Evolutionary conservation across 2,329 filamentous ascomycete genomes (phyloP).

Genomic region (Trichoderma oligosporum): DNA sequence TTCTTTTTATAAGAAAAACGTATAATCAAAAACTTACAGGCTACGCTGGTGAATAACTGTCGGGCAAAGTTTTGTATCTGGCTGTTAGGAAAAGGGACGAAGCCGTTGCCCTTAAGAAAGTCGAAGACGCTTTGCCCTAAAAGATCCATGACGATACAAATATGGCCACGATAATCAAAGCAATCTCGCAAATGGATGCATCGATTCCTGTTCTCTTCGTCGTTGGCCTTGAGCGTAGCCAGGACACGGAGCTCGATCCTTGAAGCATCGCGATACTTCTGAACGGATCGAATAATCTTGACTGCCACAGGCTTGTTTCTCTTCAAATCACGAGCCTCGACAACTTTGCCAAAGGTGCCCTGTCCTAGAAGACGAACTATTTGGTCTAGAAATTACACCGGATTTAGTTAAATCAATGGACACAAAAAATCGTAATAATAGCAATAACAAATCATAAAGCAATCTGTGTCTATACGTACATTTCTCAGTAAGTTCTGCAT

Average conservation of each 20-base stretch:
- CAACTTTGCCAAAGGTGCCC: constrained; percentile 97
- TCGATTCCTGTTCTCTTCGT: constrained; percentile 85
- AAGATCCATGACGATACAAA: constrained; percentile 75
- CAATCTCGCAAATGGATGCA: constrained; percentile 96
- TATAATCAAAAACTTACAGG: constrained; percentile 61
- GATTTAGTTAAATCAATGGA: neutral
- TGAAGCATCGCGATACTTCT: constrained; percentile 95
- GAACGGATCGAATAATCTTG: constrained; percentile 97
- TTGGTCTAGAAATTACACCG: constrained; percentile 60
- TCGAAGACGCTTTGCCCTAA: constrained; percentile 97
- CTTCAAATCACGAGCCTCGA: constrained; percentile 79
- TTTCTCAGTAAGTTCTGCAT: constrained; percentile 79
- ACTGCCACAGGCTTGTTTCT: constrained; percentile 80
- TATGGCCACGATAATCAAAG: constrained; percentile 96
- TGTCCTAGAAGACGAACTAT: constrained; percentile 88
- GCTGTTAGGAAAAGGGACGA: constrained; percentile 96
- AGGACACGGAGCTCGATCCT: constrained; percentile 91
- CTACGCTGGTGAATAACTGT: constrained; percentile 95
- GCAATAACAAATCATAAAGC: too few relatives aligned
- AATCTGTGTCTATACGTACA: constrained; percentile 57
- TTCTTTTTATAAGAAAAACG: too few relatives aligned
- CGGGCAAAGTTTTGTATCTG: constrained; percentile 97
- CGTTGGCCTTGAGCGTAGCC: constrained; percentile 86
- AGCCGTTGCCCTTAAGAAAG: constrained; percentile 91
- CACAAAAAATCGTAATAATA: too few relatives aligned